These are phyloP conservation scores for Mesostigma viride DNA, from an alignment of 139 green algal genomes.

Conservation along the genomic window DNA sequence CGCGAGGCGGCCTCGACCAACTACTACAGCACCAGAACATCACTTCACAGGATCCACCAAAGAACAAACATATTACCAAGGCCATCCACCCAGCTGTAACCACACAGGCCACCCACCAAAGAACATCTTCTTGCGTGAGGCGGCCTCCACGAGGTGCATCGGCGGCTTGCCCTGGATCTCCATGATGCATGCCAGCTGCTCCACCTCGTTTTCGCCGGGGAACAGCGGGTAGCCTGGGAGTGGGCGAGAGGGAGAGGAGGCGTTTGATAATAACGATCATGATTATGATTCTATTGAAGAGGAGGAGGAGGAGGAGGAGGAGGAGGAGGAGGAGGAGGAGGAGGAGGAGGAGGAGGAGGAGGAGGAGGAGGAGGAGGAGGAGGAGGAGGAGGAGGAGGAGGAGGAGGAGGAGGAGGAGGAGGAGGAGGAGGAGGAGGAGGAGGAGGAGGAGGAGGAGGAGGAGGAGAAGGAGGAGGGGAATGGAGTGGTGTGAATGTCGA, in stretches of 20 bases:
- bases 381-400: background rate
- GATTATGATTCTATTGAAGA: background rate
- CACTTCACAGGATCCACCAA: no score
- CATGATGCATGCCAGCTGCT: conserved; percentile 29
- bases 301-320: background rate
- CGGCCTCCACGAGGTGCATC: conserved; percentile 39
- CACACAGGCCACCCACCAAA: no score
- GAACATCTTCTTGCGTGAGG: conserved; percentile 60
- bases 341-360: background rate
- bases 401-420: background rate
- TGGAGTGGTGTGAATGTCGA: no score
- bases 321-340: background rate
- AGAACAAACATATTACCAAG: no score
- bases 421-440: background rate
- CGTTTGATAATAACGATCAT: background rate
- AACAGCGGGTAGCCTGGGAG: conserved; percentile 54
- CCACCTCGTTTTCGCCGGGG: conserved; percentile 38
- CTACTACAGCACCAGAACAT: no score
- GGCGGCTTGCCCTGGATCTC: conserved; percentile 42
- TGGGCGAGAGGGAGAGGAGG: background rate
- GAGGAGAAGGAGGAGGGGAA: no score
- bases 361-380: background rate
- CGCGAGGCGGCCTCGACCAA: no score
- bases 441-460: background rate
- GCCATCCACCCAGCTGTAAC: no score